These are phyloP conservation scores for Monosporascus sp. DNA, from an alignment of 2,329 filamentous ascomycete genomes.

Conservation along the genomic window DNA sequence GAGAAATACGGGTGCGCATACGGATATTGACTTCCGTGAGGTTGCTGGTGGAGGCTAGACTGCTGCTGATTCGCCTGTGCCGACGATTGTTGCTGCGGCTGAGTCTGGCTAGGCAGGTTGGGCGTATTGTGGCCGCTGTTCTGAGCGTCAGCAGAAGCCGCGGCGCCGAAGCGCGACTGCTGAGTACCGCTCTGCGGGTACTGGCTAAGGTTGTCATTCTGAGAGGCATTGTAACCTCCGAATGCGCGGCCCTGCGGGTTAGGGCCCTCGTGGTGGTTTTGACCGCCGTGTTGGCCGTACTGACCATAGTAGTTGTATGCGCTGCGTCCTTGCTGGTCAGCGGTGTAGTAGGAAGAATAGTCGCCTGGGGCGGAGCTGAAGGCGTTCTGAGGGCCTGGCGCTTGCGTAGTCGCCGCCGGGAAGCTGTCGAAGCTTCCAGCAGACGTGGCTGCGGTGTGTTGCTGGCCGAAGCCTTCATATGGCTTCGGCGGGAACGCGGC, in stretches of 20 bases:
- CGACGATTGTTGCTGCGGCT: constrained; percentile 42
- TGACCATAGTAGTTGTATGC: constrained; percentile 70
- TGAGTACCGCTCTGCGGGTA: constrained; percentile 73
- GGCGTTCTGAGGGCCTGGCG: constrained; percentile 52
- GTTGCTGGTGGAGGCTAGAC: constrained; percentile 32
- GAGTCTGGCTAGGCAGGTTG: constrained; percentile 63
- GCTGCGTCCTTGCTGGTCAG: constrained; percentile 66
- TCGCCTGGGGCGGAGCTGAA: constrained; percentile 73
- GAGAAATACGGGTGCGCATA: constrained; percentile 45
- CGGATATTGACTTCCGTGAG: constrained; percentile 20
- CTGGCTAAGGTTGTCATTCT: constrained; percentile 58
- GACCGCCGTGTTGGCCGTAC: constrained; percentile 45
- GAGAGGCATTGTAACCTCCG: constrained; percentile 66
- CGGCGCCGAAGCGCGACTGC: constrained; percentile 54
- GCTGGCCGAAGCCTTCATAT: constrained; percentile 82
- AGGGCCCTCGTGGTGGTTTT: constrained; percentile 69
- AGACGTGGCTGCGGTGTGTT: constrained; percentile 50
- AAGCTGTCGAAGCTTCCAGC: constrained; percentile 51
- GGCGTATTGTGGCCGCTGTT: constrained; percentile 89
- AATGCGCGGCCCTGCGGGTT: constrained; percentile 70
- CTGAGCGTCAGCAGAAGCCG: constrained; percentile 61
- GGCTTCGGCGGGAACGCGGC: constrained; percentile 67
- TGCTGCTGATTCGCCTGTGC: constrained; percentile 30
- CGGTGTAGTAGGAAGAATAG: constrained; percentile 81
- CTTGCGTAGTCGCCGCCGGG: constrained; percentile 51